These are phyloP conservation scores for Tuber microsphaerosporum DNA, from an alignment of 495 filamentous ascomycete species.

Conservation along the genomic window DNA sequence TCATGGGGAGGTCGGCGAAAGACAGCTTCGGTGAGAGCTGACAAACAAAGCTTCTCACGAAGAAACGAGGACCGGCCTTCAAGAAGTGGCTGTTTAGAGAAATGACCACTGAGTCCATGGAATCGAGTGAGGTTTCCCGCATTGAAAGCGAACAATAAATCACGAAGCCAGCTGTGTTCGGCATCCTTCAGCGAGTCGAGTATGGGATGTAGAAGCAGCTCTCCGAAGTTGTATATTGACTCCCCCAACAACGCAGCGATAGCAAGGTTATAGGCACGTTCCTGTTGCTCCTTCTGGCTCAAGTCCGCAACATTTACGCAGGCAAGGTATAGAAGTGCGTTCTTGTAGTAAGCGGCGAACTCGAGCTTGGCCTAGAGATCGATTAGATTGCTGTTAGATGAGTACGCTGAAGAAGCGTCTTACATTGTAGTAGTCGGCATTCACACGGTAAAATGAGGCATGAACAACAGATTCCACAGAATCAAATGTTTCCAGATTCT, in stretches of 20 bases:
- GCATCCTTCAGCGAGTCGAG: conserved; percentile 62
- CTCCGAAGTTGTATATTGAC: conserved; percentile 97
- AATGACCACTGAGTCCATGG: conserved; percentile 68
- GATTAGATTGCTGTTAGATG: conserved; percentile 7
- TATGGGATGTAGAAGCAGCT: conserved; percentile 94
- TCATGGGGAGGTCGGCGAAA: conserved; percentile 94
- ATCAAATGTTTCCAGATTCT: conserved; percentile 83
- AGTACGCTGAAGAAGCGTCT: neutral
- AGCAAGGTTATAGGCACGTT: conserved; percentile 82
- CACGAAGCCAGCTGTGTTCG: conserved; percentile 68
- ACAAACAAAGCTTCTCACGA: conserved; percentile 93
- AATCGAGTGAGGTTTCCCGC: conserved; percentile 84
- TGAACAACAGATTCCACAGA: conserved; percentile 93
- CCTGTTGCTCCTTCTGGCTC: conserved; percentile 60
- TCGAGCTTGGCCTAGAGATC: conserved; percentile 62
- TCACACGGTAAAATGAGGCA: conserved; percentile 91
- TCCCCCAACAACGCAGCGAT: conserved; percentile 89
- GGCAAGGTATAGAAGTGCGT: conserved; percentile 94
- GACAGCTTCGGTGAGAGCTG: conserved; percentile 90
- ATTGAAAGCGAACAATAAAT: conserved; percentile 96
- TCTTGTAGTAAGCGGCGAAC: conserved; percentile 93
- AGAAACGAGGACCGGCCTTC: conserved; percentile 71
- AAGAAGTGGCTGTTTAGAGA: conserved; percentile 70
- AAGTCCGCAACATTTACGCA: conserved; percentile 81
- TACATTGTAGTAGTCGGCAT: conserved; percentile 89